Conservation (phyloP, 192 early-diverging fungal species). For the Mortierella alpina region DNA sequence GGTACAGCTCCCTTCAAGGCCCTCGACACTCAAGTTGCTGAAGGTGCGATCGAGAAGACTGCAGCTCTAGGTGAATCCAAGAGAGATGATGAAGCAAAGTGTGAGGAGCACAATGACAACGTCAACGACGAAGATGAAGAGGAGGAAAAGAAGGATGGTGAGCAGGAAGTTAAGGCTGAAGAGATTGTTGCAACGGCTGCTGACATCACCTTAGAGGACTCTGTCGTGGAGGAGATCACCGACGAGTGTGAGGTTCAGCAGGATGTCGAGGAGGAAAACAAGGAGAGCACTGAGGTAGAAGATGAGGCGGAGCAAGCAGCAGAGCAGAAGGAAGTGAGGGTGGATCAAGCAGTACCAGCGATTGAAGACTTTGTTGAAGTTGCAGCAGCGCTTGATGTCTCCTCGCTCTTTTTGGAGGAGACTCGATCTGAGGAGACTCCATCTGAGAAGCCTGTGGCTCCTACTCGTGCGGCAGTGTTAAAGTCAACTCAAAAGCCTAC, state of each 20-base stretch:
- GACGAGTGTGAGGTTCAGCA: background rate
- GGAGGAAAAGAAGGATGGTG: background rate
- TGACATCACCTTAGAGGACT: no score
- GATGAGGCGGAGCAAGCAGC: background rate
- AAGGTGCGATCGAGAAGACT: background rate
- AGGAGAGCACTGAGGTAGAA: background rate
- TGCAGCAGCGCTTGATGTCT: no score
- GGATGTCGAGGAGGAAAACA: background rate
- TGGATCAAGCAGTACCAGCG: background rate
- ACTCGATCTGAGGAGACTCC: background rate
- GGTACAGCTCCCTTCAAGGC: conserved; percentile 4
- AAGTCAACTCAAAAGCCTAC: background rate
- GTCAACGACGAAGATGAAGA: background rate
- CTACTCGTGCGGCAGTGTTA: background rate
- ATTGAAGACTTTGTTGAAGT: no score
- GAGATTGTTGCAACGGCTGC: background rate
- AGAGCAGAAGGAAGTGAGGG: background rate
- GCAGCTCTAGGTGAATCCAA: background rate
- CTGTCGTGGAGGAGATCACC: no score
- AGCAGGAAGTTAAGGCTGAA: background rate
- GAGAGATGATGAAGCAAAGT: background rate
- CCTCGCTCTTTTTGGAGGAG: no score
- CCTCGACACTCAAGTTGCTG: conserved; percentile 1
- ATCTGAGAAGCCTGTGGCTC: no score
- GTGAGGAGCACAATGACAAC: background rate